phyloP scores from a whole-genome alignment of 768 basidiomycete species.

The Auricularia auricula-judae region DNA sequence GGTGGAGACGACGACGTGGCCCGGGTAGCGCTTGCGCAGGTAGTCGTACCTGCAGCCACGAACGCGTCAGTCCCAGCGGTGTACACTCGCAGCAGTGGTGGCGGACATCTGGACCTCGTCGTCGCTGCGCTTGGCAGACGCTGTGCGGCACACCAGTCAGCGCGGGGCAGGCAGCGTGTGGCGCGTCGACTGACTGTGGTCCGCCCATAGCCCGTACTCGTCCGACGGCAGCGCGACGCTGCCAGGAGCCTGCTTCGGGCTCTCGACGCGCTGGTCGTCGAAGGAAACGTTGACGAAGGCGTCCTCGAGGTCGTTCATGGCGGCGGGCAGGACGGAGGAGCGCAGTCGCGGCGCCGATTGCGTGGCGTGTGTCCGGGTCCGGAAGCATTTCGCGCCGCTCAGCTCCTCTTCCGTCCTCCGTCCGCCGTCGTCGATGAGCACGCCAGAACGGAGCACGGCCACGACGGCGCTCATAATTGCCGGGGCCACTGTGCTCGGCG shows the following conservation, averaged over 20 bases:
- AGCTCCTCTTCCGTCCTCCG: not conserved
- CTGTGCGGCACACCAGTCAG: constrained; percentile 15
- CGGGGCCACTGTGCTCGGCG: constrained; percentile 36
- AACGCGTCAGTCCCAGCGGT: constrained; percentile 1
- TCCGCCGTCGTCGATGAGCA: not conserved
- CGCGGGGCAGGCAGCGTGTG: not conserved
- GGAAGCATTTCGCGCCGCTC: not conserved
- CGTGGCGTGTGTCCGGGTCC: not conserved
- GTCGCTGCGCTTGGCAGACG: constrained; percentile 40
- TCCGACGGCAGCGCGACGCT: constrained; percentile 13
- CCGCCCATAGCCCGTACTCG: constrained; percentile 42
- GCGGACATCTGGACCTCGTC: constrained; percentile 38
- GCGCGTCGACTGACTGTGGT: constrained; percentile 29
- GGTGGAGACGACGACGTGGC: constrained; percentile 47
- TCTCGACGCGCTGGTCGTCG: constrained; percentile 16
- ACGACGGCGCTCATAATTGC: constrained; percentile 27
- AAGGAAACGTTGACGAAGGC: constrained; percentile 37
- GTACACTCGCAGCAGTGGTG: not conserved
- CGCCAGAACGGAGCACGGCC: constrained; percentile 9
- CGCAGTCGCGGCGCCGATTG: not conserved
- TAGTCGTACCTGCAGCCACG: constrained; percentile 1
- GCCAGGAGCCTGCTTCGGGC: not conserved
- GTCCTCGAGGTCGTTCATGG: constrained; percentile 17
- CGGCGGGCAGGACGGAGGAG: not conserved
- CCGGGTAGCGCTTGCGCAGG: constrained; percentile 49